Evolutionary conservation across 768 basidiomycete genomes (phyloP).

Genomic region (Kwoniella dejecticola): DNA sequence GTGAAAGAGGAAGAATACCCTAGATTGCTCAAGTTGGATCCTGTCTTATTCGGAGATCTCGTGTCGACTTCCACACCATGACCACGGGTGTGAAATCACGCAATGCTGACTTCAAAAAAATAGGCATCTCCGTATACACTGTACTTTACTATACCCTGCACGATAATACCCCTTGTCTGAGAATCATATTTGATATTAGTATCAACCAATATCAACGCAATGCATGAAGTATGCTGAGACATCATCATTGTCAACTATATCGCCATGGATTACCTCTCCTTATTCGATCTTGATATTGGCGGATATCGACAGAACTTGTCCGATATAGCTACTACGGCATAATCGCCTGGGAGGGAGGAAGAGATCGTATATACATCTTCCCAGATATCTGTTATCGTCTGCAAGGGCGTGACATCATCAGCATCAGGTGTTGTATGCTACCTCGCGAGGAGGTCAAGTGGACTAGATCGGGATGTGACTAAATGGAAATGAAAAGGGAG

Average conservation of each 20-base stretch:
- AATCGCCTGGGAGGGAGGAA: slow-evolving; percentile 82
- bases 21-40: neutral
- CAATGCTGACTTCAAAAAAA: too few relatives aligned
- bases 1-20: slow-evolving; percentile 8
- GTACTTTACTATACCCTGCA: slow-evolving; percentile 24
- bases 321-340: slow-evolving; percentile 75
- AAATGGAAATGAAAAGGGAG: neutral
- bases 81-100: too few relatives aligned
- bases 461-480: too few relatives aligned
- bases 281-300: slow-evolving; percentile 51
- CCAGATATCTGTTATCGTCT: slow-evolving; percentile 57
- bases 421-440: too few relatives aligned
- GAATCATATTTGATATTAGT: neutral
- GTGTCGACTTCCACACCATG: neutral
- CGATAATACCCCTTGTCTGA: neutral
- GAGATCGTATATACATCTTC: slow-evolving; percentile 81
- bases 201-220: neutral
- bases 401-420: too few relatives aligned
- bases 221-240: slow-evolving; percentile 17
- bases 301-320: slow-evolving; percentile 91
- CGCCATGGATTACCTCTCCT: slow-evolving; percentile 19
- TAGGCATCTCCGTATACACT: too few relatives aligned
- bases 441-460: too few relatives aligned
- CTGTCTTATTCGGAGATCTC: slow-evolving; percentile 12
- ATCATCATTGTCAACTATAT: too few relatives aligned